phyloP scores from a whole-genome alignment of 2,329 filamentous ascomycete species.

The Pseudocercospora eumusae region DNA sequence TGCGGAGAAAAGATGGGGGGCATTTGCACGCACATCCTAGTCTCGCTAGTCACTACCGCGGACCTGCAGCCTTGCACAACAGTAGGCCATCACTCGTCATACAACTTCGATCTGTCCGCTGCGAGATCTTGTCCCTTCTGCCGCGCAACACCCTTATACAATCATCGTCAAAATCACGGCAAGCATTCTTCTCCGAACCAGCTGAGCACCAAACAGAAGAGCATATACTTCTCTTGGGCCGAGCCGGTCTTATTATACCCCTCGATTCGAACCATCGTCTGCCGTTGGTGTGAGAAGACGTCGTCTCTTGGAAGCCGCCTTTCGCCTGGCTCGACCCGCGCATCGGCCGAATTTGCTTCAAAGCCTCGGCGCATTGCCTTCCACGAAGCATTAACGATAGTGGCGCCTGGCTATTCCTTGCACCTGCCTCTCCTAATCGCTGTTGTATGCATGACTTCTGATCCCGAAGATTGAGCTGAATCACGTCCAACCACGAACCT shows the following conservation, averaged over 20 bases:
- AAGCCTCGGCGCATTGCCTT: conserved; percentile 3
- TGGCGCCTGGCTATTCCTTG: background rate
- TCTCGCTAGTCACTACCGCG: too few relatives aligned
- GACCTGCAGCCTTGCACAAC: background rate
- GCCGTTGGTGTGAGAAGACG: conserved; percentile 2
- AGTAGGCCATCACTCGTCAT: background rate
- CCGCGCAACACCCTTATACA: background rate
- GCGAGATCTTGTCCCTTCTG: background rate
- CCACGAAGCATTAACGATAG: background rate
- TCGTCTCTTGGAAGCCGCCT: background rate
- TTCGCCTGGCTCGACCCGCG: background rate
- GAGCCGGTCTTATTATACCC: background rate
- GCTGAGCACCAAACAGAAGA: background rate
- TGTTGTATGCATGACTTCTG: background rate
- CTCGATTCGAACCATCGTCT: conserved; percentile 3
- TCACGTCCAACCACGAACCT: background rate
- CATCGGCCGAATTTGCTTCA: conserved; percentile 3
- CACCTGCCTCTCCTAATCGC: background rate
- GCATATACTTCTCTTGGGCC: background rate
- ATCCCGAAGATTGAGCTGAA: background rate
- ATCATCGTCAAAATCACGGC: background rate
- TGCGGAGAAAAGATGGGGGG: too few relatives aligned
- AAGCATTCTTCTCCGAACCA: background rate
- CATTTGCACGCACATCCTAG: too few relatives aligned
- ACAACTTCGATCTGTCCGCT: background rate